Base-by-base conservation (phyloP, 768 basidiomycete species). In the Amanita brunnescens region DNA sequence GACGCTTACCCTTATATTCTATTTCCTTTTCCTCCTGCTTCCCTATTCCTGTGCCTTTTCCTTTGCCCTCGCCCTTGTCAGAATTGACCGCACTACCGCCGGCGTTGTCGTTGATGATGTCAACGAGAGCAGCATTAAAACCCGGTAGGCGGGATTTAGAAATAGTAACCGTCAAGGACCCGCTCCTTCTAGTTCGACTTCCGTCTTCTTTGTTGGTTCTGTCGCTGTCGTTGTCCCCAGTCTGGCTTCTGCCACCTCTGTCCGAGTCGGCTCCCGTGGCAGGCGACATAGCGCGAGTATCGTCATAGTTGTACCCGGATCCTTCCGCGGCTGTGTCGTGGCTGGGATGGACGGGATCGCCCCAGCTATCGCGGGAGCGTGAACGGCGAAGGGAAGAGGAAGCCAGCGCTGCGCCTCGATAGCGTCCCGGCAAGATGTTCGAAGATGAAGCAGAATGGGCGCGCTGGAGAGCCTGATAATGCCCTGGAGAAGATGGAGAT, bases 281-380 rank as follows among this genome's bases (percentile, higher is more conserved):
- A 29, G 5, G 7, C n/a, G 14, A 6, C 37, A 38, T 38, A 16
- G 32, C 13, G 18, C 39, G 61, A 56, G 14, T 67, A 67, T 10
- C 59, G 59, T 43, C 57, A 49, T 33, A 60, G 54, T 57, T 73
- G 37, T 38, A 16, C 6, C n/a, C n/a, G n/a, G 6, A 14, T 35
- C 12, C 34, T 14, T 16, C 18, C 14, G 6, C 18, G n/a, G 9
- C 14, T 38, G 6, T 6, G 10, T 53, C 26, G 7, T 29, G 26
- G 26, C 20, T 23, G 5, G 29, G 13, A 16, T 29, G 16, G 16
- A 46, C n/a, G 13, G 64, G 62, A 52, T 75, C 70, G 2, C 70
- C 69, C 67, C 71, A 73, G 55, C 72, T 75, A 59, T 70, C 70
- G n/a, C 47, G 47, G 57, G 6, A 58, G 58, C 49, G 60, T 61